phyloP scores from a whole-genome alignment of 306 rosid species.

The Prunus mume region DNA sequence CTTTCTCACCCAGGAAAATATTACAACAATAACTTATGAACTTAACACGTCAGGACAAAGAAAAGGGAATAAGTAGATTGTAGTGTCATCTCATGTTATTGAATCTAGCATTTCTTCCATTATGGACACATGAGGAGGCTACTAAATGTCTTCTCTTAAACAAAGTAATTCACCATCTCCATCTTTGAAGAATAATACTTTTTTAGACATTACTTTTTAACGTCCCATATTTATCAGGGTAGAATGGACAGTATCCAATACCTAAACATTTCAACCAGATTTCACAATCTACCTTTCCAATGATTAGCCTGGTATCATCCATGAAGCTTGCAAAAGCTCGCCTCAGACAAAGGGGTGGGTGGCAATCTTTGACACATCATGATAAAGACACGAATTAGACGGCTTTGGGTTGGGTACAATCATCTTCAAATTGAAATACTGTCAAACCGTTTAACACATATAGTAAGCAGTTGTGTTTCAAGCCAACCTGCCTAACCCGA shows the following conservation, averaged over 20 bases:
- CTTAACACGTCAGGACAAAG: background rate
- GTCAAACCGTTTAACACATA: background rate
- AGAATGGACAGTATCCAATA: background rate
- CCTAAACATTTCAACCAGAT: background rate
- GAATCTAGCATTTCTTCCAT: background rate
- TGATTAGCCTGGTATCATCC: background rate
- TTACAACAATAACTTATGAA: background rate
- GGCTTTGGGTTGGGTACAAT: background rate
- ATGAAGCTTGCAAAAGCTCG: background rate
- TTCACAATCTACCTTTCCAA: background rate
- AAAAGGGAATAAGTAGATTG: background rate
- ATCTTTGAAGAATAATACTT: background rate
- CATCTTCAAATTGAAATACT: background rate
- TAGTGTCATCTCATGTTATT: background rate
- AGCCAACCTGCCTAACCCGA: background rate
- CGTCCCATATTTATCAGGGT: background rate
- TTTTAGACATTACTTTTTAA: background rate
- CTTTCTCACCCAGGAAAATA: conserved; percentile 1
- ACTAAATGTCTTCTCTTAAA: background rate
- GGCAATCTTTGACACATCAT: background rate
- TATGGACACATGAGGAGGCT: background rate
- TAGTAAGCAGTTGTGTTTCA: background rate
- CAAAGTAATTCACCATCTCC: background rate
- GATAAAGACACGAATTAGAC: background rate
- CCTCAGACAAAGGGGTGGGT: background rate